These are phyloP conservation scores for Pascua guehoae DNA, from an alignment of 1,284 basidiomycete species.

Conservation along the genomic window DNA sequence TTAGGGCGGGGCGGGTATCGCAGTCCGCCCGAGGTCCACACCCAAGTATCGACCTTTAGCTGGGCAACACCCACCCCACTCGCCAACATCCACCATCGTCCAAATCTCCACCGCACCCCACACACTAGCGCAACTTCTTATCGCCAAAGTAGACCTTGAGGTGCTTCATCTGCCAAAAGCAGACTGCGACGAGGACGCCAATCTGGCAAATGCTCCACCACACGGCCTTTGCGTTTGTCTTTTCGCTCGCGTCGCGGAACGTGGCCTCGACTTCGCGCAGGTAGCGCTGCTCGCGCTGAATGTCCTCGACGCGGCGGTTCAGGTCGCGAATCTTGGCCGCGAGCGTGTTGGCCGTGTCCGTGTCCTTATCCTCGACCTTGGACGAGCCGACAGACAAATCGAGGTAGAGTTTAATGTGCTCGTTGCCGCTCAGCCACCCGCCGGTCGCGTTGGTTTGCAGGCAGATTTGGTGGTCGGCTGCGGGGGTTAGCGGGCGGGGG, in stretches of 20 bases:
- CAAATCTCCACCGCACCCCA: not conserved
- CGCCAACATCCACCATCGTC: no score
- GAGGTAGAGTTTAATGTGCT: conserved; percentile 90
- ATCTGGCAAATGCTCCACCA: conserved; percentile 93
- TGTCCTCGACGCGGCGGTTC: conserved; percentile 87
- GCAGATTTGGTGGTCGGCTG: conserved; percentile 93
- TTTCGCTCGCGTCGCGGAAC: conserved; percentile 83
- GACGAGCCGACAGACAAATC: conserved; percentile 87
- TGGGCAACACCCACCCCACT: no score
- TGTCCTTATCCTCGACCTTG: conserved; percentile 59
- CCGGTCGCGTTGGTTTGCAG: conserved; percentile 80
- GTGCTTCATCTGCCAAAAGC: conserved; percentile 88
- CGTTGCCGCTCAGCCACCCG: conserved; percentile 69
- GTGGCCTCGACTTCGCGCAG: conserved; percentile 93
- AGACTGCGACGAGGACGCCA: conserved; percentile 74
- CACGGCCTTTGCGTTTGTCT: conserved; percentile 80
- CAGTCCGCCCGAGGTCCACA: no score
- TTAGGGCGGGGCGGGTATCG: no score
- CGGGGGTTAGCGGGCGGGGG: not conserved
- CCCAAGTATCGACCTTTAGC: no score
- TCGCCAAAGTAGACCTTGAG: conserved; percentile 86
- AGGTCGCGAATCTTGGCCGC: conserved; percentile 83
- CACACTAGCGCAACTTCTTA: conserved; percentile 66
- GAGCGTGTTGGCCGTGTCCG: conserved; percentile 77
- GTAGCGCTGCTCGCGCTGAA: conserved; percentile 94